Percentiles rank a stretch among this genome's conserved stretches.
phyloP scores from a whole-genome alignment of 441 rosid genomes.

The Francoa sonchifolia region DNA sequence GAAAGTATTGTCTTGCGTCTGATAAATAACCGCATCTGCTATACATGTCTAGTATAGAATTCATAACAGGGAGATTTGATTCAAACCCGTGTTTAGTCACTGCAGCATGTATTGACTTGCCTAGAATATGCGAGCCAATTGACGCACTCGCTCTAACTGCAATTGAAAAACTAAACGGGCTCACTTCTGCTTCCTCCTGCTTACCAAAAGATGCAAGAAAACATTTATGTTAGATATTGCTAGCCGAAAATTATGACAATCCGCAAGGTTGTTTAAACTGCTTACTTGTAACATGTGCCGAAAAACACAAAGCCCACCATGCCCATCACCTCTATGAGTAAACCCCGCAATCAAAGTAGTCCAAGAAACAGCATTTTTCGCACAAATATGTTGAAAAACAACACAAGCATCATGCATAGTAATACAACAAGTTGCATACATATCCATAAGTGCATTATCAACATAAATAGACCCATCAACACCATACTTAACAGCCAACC shows the following conservation, averaged over 20 bases:
- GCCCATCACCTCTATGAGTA: conserved; percentile 62
- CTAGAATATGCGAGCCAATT: conserved; percentile 36
- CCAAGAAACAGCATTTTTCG: conserved; percentile 66
- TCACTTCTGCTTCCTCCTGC: conserved; percentile 53
- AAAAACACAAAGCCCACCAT: conserved; percentile 46
- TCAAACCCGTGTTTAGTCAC: conserved; percentile 49
- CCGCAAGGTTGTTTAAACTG: neutral
- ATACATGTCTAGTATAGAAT: conserved; percentile 79
- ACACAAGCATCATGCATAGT: conserved; percentile 50
- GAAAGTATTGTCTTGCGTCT: conserved; percentile 51
- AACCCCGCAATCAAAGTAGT: conserved; percentile 71
- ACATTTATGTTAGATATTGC: no score
- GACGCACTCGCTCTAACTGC: conserved; percentile 80
- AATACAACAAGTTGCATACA: conserved; percentile 53
- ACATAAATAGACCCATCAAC: conserved; percentile 49
- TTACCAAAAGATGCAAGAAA: conserved; percentile 14
- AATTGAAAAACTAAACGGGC: conserved; percentile 62
- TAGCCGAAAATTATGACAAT: no score
- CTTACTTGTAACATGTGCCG: conserved; percentile 59
- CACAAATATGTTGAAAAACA: conserved; percentile 38
- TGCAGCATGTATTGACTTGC: conserved; percentile 57
- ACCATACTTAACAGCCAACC: conserved; percentile 47
- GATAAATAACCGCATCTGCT: conserved; percentile 58
- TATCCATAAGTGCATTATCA: conserved; percentile 58
- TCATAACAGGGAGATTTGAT: conserved; percentile 66